phyloP scores from a whole-genome alignment of 139 green algal genomes.

The Spirogloea muscicola region DNA sequence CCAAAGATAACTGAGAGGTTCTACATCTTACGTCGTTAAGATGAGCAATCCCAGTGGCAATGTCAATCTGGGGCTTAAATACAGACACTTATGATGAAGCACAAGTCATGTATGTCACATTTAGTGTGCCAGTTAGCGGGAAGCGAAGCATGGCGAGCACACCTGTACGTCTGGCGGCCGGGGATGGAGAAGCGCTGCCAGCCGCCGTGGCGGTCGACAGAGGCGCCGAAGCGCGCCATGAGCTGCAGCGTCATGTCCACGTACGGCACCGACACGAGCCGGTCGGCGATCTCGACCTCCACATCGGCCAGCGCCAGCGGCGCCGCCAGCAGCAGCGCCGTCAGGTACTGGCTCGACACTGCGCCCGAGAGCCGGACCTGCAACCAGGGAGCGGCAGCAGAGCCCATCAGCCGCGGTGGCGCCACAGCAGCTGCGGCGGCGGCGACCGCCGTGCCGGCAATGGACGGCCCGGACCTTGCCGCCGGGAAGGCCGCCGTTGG shows the following conservation, averaged over 20 bases:
- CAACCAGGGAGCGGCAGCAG: too few species aligned
- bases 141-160: too few species aligned
- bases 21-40: too few species aligned
- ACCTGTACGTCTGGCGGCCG: conserved; percentile 71
- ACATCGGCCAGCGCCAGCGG: conserved; percentile 78
- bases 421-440: too few species aligned
- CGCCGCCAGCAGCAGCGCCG: conserved; percentile 92
- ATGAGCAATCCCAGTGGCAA: too few species aligned
- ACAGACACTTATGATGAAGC: too few species aligned
- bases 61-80: too few species aligned
- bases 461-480: conserved; percentile 75
- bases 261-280: conserved; percentile 92
- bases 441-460: too few species aligned
- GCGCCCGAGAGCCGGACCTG: conserved; percentile 44
- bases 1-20: too few species aligned
- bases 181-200: conserved; percentile 42
- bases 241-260: conserved; percentile 98
- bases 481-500: conserved; percentile 70
- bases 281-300: conserved; percentile 76
- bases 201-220: conserved; percentile 28
- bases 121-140: too few species aligned
- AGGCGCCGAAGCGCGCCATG: conserved; percentile 74
- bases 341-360: conserved; percentile 85
- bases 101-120: too few species aligned
- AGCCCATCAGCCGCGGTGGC: too few species aligned